Evolutionary conservation across 768 basidiomycete genomes (phyloP).

Genomic region (Coprinopsis marcescibilis): DNA sequence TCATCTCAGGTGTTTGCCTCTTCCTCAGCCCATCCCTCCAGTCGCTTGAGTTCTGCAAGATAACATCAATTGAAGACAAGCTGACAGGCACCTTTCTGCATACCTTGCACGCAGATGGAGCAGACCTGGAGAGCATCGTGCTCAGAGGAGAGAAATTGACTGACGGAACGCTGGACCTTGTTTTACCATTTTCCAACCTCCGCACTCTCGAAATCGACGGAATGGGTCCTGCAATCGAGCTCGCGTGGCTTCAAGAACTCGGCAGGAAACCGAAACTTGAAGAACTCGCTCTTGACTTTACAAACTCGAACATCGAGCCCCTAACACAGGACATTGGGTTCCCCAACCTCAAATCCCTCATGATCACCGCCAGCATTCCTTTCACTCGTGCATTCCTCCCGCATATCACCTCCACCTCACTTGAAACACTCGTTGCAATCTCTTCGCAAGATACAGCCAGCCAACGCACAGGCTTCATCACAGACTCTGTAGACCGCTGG

Average conservation of each 20-base stretch:
- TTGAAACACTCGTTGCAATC: slow-evolving; percentile 18
- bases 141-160: slow-evolving; percentile 22
- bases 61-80: slow-evolving; percentile 28
- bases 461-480: slow-evolving; percentile 19
- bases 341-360: slow-evolving; percentile 20
- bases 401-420: slow-evolving; percentile 15
- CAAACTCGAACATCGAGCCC: slow-evolving; percentile 12
- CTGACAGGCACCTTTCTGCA: slow-evolving; percentile 26
- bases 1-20: slow-evolving; percentile 28
- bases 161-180: slow-evolving; percentile 20
- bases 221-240: slow-evolving; percentile 21
- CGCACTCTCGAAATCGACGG: slow-evolving; percentile 20
- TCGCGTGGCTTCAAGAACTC: slow-evolving; percentile 19
- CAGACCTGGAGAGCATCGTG: slow-evolving; percentile 20
- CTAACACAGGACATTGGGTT: slow-evolving; percentile 21
- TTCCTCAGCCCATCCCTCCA: slow-evolving; percentile 27
- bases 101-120: slow-evolving; percentile 21
- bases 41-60: slow-evolving; percentile 21
- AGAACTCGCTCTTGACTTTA: slow-evolving; percentile 24
- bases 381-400: slow-evolving; percentile 21
- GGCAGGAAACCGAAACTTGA: slow-evolving; percentile 20
- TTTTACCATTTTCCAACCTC: slow-evolving; percentile 18
- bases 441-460: slow-evolving; percentile 3
- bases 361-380: slow-evolving; percentile 20
- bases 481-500: slow-evolving; percentile 19